Conservation (phyloP, 257 asterid species). For the Perilla frutescens region DNA sequence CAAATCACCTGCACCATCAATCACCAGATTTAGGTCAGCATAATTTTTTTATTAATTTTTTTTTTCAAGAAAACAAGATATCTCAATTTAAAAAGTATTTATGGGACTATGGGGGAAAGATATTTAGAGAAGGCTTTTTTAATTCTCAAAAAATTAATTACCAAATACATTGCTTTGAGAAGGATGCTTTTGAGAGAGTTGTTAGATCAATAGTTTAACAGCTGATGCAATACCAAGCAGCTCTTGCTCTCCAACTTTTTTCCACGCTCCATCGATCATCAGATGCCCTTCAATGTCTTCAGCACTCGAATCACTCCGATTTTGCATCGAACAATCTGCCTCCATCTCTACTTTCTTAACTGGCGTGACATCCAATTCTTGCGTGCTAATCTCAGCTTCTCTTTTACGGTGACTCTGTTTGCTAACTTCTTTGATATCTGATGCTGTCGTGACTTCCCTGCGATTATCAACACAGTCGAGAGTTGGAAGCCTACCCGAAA, state of each 20-base stretch:
- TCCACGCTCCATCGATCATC: conserved; percentile 79
- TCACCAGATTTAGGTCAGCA: too few species aligned
- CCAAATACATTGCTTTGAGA: not conserved
- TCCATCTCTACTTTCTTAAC: conserved; percentile 42
- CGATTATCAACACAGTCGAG: conserved; percentile 46
- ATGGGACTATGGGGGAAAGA: too few species aligned
- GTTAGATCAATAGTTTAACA: conserved; percentile 52
- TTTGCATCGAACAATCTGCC: conserved; percentile 28
- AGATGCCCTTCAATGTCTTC: conserved; percentile 55
- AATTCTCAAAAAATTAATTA: too few species aligned
- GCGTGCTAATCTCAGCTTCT: conserved; percentile 50
- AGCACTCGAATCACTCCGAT: conserved; percentile 8
- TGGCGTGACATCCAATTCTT: conserved; percentile 35
- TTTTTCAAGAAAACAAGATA: too few species aligned
- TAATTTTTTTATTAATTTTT: too few species aligned
- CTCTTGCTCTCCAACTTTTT: conserved; percentile 56
- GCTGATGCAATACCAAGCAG: conserved; percentile 60
- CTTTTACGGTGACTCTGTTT: conserved; percentile 50
- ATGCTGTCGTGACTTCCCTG: conserved; percentile 32
- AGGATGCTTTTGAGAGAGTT: not conserved
- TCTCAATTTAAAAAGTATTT: too few species aligned
- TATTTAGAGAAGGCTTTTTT: too few species aligned
- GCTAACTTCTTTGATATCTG: conserved; percentile 28
- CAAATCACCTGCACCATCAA: not conserved
- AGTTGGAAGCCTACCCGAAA: conserved; percentile 61